Conservation (phyloP, 345 rosid genomes). For the Lagerstroemia speciosa region DNA sequence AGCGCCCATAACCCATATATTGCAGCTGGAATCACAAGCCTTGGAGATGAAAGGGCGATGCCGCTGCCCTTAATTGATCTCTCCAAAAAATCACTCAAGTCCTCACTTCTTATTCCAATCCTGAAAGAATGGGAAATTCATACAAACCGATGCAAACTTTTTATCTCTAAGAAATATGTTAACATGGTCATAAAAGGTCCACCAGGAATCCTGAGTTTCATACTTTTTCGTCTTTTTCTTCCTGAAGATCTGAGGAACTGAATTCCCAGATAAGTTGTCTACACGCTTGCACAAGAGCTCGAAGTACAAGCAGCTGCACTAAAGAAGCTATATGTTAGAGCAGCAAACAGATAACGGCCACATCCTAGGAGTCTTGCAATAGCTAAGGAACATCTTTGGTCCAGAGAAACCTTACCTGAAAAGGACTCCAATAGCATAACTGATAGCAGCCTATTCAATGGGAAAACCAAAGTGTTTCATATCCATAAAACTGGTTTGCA, state of each 20-base stretch:
- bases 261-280: conserved; percentile 64
- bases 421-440: conserved; percentile 74
- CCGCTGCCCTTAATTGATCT: conserved; percentile 57
- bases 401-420: conserved; percentile 52
- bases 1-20: conserved; percentile 70
- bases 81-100: conserved; percentile 53
- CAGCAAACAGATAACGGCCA: background rate
- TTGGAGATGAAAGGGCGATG: conserved; percentile 82
- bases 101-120: conserved; percentile 81
- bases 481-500: background rate
- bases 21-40: conserved; percentile 74
- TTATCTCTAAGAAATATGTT: background rate
- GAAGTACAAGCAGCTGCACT: conserved; percentile 87
- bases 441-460: conserved; percentile 61
- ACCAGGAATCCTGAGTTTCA: background rate
- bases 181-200: background rate
- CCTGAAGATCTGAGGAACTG: conserved; percentile 64
- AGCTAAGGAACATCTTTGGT: background rate
- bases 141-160: background rate
- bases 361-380: background rate
- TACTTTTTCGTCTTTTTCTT: conserved; percentile 68
- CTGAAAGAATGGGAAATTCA: conserved; percentile 25
- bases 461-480: conserved; percentile 7
- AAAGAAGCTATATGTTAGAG: conserved; percentile 25
- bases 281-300: conserved; percentile 67